A percentile compares a stretch with the other conserved stretches of the same genome.
These are phyloP conservation scores for Centrapalus pauciflorus DNA, from an alignment of 129 eudicot species.

Conservation along the genomic window DNA sequence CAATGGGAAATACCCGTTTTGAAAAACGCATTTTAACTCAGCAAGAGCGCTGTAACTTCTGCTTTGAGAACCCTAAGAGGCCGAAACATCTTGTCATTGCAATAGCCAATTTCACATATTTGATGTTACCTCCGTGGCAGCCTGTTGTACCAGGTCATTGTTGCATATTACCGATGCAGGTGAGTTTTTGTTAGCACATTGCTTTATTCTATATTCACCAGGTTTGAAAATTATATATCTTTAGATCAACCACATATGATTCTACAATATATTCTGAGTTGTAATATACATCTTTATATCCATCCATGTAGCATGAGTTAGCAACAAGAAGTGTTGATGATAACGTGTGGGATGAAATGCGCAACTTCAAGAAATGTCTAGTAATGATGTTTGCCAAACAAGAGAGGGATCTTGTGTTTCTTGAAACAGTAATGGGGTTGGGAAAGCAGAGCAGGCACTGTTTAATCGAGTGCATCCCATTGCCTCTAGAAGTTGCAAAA, in stretches of 20 bases:
- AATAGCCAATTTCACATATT: conserved; percentile 84
- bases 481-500: conserved; percentile 70
- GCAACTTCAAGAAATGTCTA: conserved; percentile 90
- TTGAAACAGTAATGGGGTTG: conserved; percentile 87
- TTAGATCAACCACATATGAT: background rate
- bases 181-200: conserved; percentile 15
- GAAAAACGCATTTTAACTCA: conserved; percentile 66
- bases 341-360: conserved; percentile 85
- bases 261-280: background rate
- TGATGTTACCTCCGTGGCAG: conserved; percentile 75
- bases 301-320: conserved; percentile 69
- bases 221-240: background rate
- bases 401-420: conserved; percentile 68
- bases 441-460: conserved; percentile 81
- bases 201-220: too few species aligned
- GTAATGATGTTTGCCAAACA: conserved; percentile 93
- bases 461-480: conserved; percentile 83
- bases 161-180: conserved; percentile 90
- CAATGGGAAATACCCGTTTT: conserved; percentile 29
- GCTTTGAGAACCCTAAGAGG: conserved; percentile 85
- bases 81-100: conserved; percentile 85
- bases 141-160: conserved; percentile 88
- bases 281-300: background rate
- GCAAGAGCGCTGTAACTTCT: conserved; percentile 84
- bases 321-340: conserved; percentile 75